phyloP scores from a whole-genome alignment of 1,139 yeast species.

The Geotrichum bryndzae region DNA sequence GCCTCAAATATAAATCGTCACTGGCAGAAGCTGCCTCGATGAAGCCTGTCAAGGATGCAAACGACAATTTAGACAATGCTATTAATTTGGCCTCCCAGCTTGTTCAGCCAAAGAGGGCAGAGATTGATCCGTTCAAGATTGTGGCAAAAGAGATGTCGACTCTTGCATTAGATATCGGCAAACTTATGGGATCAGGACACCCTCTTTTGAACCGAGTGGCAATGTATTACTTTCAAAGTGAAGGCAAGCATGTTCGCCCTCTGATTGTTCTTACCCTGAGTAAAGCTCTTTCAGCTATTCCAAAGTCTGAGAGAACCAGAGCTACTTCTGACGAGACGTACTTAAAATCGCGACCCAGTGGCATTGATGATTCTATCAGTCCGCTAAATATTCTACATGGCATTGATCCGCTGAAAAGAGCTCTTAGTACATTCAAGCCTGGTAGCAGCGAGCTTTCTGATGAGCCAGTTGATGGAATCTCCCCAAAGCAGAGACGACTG shows the following conservation, averaged over 20 bases:
- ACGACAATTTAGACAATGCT: neutral
- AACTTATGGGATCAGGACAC: conserved; percentile 84
- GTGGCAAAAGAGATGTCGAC: conserved; percentile 95
- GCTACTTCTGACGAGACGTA: conserved; percentile 34
- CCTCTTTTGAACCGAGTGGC: conserved; percentile 88
- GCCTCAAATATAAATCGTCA: neutral
- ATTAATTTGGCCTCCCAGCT: conserved; percentile 1
- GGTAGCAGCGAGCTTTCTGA: conserved; percentile 68
- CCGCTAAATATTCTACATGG: conserved; percentile 85
- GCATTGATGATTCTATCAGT: conserved; percentile 46
- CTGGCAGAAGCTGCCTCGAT: conserved; percentile 5
- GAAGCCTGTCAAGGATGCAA: neutral
- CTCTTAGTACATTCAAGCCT: conserved; percentile 74
- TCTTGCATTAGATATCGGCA: conserved; percentile 79
- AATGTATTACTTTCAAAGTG: conserved; percentile 89
- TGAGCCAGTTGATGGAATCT: conserved; percentile 45
- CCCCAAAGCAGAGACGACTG: conserved; percentile 88
- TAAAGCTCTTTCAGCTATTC: conserved; percentile 74
- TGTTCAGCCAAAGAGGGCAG: conserved; percentile 15
- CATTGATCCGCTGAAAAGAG: conserved; percentile 65
- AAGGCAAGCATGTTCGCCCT: conserved; percentile 94
- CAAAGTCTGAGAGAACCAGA: conserved; percentile 60
- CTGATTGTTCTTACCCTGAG: conserved; percentile 75
- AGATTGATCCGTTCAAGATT: conserved; percentile 77
- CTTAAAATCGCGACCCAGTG: conserved; percentile 26